These are phyloP conservation scores for Neonectria ditissima DNA, from an alignment of 2,329 filamentous ascomycete species.

Conservation along the genomic window DNA sequence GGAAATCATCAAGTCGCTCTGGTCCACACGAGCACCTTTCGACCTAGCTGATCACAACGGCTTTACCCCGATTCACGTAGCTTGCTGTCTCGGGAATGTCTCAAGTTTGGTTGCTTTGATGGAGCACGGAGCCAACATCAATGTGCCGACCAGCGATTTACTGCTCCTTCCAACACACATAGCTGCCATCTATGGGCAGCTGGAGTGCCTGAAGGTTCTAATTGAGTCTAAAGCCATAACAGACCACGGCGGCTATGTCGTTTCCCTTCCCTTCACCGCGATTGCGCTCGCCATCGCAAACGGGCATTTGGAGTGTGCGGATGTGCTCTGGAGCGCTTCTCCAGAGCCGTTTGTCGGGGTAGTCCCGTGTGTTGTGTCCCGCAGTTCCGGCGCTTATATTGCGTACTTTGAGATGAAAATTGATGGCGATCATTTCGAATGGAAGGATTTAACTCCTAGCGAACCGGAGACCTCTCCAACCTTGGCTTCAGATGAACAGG, in stretches of 20 bases:
- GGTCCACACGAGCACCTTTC: background rate
- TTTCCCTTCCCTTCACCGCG: background rate
- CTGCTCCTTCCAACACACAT: conserved; percentile 3
- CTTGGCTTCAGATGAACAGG: no score
- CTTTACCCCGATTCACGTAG: conserved; percentile 5
- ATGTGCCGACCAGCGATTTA: background rate
- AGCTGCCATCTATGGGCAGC: conserved; percentile 4
- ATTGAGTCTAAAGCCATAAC: background rate
- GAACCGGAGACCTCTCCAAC: background rate
- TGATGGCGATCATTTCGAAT: background rate
- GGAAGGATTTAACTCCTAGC: background rate
- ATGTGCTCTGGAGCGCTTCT: background rate
- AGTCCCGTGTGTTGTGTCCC: background rate
- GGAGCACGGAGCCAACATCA: background rate
- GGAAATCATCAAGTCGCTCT: background rate
- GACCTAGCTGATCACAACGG: conserved; percentile 6
- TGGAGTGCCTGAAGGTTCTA: background rate
- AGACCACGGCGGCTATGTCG: background rate
- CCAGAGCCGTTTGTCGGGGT: background rate
- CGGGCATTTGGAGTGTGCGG: conserved; percentile 9
- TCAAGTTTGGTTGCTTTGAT: background rate
- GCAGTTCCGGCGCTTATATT: background rate
- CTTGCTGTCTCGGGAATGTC: conserved; percentile 7
- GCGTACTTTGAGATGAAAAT: background rate
- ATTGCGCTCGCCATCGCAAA: conserved; percentile 10